Evolutionary conservation across 2,329 filamentous ascomycete species (phyloP).

Genomic region (Fusarium nanum): DNA sequence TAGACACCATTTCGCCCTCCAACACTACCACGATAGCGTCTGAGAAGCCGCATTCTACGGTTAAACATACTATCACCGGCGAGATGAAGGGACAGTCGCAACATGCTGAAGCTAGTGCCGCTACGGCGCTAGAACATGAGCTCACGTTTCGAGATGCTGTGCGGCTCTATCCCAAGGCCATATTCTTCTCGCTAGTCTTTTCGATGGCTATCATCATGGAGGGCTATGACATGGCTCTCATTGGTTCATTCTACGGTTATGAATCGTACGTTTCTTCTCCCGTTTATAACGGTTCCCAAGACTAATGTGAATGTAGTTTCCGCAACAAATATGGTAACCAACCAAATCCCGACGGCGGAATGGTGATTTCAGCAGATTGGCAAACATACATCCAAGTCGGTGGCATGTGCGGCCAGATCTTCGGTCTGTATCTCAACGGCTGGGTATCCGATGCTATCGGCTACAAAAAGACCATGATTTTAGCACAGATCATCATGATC

Average conservation of each 20-base stretch:
- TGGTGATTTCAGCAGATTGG: conserved; percentile 42
- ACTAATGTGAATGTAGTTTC: conserved; percentile 45
- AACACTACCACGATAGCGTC: conserved; percentile 10
- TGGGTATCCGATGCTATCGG: conserved; percentile 70
- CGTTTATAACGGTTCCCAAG: accelerated
- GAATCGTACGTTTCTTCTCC: conserved; percentile 35
- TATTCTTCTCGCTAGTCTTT: conserved; percentile 57
- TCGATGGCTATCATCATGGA: conserved; percentile 58
- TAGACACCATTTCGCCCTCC: conserved; percentile 15
- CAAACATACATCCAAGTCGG: conserved; percentile 54
- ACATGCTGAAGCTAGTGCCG: conserved; percentile 48
- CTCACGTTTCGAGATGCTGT: conserved; percentile 53
- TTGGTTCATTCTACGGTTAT: conserved; percentile 57
- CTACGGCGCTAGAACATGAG: conserved; percentile 54
- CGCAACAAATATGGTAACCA: conserved; percentile 61
- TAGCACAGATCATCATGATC: conserved; percentile 60
- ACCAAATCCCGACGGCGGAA: conserved; percentile 28
- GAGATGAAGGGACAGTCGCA: neutral
- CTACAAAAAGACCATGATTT: conserved; percentile 69
- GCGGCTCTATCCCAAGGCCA: conserved; percentile 56
- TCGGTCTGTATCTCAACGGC: conserved; percentile 71
- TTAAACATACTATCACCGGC: neutral
- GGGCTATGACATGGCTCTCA: conserved; percentile 56
- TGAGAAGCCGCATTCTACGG: neutral
- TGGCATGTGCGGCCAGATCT: conserved; percentile 67